A percentile compares a stretch with the other conserved stretches of the same genome.
These are phyloP conservation scores for Venturia pyrina DNA, from an alignment of 2,329 filamentous ascomycete genomes.

Conservation along the genomic window DNA sequence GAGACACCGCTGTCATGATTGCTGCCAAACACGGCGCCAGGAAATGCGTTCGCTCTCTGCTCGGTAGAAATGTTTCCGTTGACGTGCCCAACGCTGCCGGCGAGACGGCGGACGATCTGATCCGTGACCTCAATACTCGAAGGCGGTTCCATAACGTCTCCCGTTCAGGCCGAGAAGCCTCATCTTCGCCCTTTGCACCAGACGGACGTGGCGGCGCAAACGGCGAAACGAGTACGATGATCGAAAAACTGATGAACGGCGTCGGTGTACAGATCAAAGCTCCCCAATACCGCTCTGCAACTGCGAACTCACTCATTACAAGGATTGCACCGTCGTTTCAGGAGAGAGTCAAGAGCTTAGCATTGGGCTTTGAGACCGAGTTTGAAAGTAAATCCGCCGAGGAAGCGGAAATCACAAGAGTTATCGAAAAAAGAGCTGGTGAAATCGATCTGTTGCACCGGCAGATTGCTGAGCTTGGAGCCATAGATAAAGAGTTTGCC, in stretches of 20 bases:
- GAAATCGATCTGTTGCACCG: conserved; percentile 54
- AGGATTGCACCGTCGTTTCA: conserved; percentile 48
- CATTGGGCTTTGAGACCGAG: conserved; percentile 57
- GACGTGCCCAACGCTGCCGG: conserved; percentile 75
- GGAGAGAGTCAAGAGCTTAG: conserved; percentile 33
- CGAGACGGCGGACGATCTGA: conserved; percentile 74
- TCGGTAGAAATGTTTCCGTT: conserved; percentile 67
- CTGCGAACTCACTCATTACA: conserved; percentile 50
- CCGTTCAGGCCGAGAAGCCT: conserved; percentile 51
- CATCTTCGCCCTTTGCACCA: conserved; percentile 53
- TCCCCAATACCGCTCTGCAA: conserved; percentile 32
- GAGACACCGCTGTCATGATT: conserved; percentile 83
- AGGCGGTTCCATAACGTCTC: conserved; percentile 45
- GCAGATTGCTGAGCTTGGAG: conserved; percentile 41
- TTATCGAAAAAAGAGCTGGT: conserved; percentile 50
- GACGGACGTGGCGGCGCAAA: conserved; percentile 21
- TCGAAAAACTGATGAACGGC: conserved; percentile 13
- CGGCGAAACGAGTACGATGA: conserved; percentile 3
- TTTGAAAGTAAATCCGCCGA: conserved; percentile 59
- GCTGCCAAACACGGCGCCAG: conserved; percentile 82
- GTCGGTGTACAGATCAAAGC: background rate
- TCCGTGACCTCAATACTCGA: conserved; percentile 59
- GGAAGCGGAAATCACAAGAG: conserved; percentile 35
- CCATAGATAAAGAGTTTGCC: conserved; percentile 17
- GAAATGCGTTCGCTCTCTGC: conserved; percentile 57